Conservation (phyloP, 208 protist genomes). For the Crithidia bombi region DNA sequence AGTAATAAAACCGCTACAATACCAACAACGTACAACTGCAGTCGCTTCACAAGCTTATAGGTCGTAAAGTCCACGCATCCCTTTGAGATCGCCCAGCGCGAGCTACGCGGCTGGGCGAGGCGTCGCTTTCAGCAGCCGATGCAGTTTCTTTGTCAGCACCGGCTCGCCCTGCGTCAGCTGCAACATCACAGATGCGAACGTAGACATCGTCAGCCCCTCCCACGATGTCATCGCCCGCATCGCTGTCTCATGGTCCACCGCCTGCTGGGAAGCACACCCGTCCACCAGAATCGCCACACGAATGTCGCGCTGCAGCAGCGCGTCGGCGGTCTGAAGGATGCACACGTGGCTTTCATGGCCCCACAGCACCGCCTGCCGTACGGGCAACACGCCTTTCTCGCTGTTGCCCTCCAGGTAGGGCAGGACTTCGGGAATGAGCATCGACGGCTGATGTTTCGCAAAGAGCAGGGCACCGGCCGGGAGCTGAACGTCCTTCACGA, state of each 20-base stretch:
- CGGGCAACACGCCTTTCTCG: conserved; percentile 23
- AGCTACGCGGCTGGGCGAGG: not conserved
- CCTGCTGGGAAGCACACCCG: conserved; percentile 67
- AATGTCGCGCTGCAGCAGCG: conserved; percentile 68
- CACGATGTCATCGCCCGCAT: conserved; percentile 59
- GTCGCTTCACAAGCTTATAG: too few relatives aligned
- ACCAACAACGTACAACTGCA: too few relatives aligned
- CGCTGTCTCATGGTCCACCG: conserved; percentile 51
- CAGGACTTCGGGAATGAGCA: conserved; percentile 55
- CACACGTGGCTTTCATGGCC: conserved; percentile 86
- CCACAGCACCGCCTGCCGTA: conserved; percentile 69
- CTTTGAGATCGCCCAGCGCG: not conserved
- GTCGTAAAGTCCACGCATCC: too few relatives aligned
- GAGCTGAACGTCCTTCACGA: conserved; percentile 57
- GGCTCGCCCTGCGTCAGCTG: conserved; percentile 48
- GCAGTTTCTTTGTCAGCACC: not conserved
- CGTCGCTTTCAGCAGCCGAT: not conserved
- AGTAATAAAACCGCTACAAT: too few relatives aligned
- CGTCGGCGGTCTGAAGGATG: conserved; percentile 75
- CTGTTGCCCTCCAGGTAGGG: conserved; percentile 33
- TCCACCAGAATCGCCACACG: conserved; percentile 65
- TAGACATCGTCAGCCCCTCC: conserved; percentile 51
- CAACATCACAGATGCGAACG: conserved; percentile 63
- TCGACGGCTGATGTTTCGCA: conserved; percentile 59
- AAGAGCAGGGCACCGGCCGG: conserved; percentile 36